Conservation (phyloP, 2,329 filamentous ascomycete genomes). For the Elsinoe arachidis region DNA sequence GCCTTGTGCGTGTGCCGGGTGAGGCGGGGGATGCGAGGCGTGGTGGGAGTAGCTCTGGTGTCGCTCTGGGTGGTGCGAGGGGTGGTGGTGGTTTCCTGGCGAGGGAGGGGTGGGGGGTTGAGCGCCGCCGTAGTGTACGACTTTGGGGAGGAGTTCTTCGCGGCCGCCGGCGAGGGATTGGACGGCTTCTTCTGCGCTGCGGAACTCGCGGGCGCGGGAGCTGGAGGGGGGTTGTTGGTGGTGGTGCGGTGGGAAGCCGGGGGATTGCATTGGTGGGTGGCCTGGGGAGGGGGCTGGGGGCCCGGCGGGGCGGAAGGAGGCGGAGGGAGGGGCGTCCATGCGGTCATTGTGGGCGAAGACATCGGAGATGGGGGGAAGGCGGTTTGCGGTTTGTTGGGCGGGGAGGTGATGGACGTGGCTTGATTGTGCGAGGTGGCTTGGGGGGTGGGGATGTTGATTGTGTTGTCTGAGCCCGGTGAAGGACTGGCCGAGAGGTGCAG, state of each 20-base stretch:
- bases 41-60: constrained; percentile 17
- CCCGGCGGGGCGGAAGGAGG: constrained; percentile 21
- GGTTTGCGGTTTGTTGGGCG: constrained; percentile 80
- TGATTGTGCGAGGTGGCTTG: constrained; percentile 71
- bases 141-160: constrained; percentile 81
- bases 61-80: constrained; percentile 13
- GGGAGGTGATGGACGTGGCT: constrained; percentile 88
- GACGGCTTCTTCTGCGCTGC: constrained; percentile 91
- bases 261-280: constrained; percentile 65
- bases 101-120: constrained; percentile 89
- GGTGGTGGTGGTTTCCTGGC: constrained; percentile 45
- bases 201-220: constrained; percentile 70
- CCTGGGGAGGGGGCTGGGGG: constrained; percentile 41
- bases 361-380: constrained; percentile 85
- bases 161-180: constrained; percentile 84
- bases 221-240: constrained; percentile 41
- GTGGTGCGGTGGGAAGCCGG: constrained; percentile 55
- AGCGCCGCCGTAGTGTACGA: constrained; percentile 91
- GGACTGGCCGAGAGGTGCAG: constrained; percentile 85
- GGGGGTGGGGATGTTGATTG: constrained; percentile 57
- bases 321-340: constrained; percentile 38
- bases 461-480: constrained; percentile 80
- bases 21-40: constrained; percentile 18
- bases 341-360: constrained; percentile 71
- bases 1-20: neutral